Base-by-base conservation (phyloP, 495 filamentous ascomycete genomes). In the Penicillium riverlandense region DNA sequence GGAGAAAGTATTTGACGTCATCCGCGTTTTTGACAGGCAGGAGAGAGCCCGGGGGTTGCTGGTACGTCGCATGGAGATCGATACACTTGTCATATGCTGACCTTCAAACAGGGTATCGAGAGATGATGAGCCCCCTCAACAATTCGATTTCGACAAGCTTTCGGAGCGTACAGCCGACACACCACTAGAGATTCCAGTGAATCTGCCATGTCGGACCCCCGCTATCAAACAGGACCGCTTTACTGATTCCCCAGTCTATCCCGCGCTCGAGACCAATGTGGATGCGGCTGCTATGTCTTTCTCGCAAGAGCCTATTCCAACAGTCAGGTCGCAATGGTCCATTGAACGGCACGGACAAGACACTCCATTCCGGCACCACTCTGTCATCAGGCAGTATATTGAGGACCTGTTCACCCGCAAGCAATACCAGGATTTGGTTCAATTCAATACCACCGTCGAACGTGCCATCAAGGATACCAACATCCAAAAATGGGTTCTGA, bases 11-110 rank as follows among this genome's bases (percentile, higher is more conserved):
- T 83, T 82, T 48, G 70, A 79, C 40, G 45, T 65, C 7, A 74
- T 81, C 39, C 70, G 76, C 15, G 77, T 80, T 1, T 83, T 81
- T 56, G 79, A 83, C 50, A 52, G 78, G 29, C 69, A 77, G 30
- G 76, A 79, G 46, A 69, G 62, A 15, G 65, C 75, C 75, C 8
- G 79, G 79, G 30, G 79, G 79, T 46, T 75, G 70, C 52, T 81
- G 78, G 79, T 79, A 64, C 44, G 66, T 54, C 38, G 11, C 15
- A 22, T 22, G 22, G 22, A 22, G 22, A 22, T 22, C 22, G 6
- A 22, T 22, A 22, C 22, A 3, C 22, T 22, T 22, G 22, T 22
- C 22, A 22, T 6, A 22, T 6, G 22, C 22, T 22, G 4, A 22
- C 22, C 22, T 22, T 22, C 22, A 22, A 4, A 22, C n/a, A 65